Conservation (phyloP, 768 basidiomycete genomes). For the Collybia sp. region DNA sequence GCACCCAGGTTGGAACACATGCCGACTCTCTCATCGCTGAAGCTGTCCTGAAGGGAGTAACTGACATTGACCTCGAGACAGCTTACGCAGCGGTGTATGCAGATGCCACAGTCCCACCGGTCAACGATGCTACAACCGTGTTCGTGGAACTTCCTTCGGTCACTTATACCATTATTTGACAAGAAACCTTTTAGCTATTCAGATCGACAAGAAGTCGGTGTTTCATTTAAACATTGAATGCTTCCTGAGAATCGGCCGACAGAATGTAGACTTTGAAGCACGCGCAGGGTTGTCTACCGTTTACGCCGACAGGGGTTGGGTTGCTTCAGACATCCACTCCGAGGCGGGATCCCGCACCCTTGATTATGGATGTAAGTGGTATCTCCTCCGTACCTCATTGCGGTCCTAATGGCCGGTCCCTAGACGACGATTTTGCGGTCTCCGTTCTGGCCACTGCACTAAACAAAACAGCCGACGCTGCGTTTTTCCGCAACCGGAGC, state of each 20-base stretch:
- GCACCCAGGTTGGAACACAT: conserved; percentile 62
- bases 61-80: conserved; percentile 53
- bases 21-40: conserved; percentile 76
- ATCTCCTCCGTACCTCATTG: background rate
- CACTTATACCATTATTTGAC: background rate
- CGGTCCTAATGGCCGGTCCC: background rate
- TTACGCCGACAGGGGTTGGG: conserved; percentile 67
- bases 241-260: background rate
- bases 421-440: conserved; percentile 77
- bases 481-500: conserved; percentile 49
- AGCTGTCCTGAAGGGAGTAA: conserved; percentile 61
- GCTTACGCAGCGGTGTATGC: conserved; percentile 76
- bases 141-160: conserved; percentile 29
- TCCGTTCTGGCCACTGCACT: conserved; percentile 56
- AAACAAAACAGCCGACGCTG: conserved; percentile 42
- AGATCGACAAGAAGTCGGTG: conserved; percentile 63
- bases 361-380: conserved; percentile 65
- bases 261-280: conserved; percentile 77
- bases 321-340: conserved; percentile 73
- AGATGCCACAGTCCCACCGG: conserved; percentile 61
- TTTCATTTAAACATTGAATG: background rate
- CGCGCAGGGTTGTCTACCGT: conserved; percentile 71
- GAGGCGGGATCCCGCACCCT: conserved; percentile 77
- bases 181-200: conserved; percentile 39
- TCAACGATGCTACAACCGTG: conserved; percentile 41